These are phyloP conservation scores for Cladosporium sp. DNA, from an alignment of 2,329 filamentous ascomycete genomes.

Conservation along the genomic window DNA sequence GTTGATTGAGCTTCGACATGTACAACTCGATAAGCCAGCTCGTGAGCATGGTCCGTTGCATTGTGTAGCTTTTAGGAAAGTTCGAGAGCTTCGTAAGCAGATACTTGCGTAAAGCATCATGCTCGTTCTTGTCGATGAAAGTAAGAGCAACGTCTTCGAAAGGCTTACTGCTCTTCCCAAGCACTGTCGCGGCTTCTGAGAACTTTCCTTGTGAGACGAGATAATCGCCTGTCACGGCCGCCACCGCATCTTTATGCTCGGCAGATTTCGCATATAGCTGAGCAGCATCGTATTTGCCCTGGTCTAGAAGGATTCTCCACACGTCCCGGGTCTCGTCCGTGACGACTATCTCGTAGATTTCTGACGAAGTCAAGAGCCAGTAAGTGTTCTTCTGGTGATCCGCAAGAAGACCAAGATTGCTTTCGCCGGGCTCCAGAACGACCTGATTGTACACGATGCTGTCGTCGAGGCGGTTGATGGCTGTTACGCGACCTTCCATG, in stretches of 20 bases:
- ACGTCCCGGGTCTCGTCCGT: constrained; percentile 88
- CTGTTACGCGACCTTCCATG: constrained; percentile 77
- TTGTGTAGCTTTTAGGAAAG: constrained; percentile 76
- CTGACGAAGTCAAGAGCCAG: constrained; percentile 87
- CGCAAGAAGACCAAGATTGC: constrained; percentile 75
- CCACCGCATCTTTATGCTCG: constrained; percentile 83
- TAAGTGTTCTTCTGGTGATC: constrained; percentile 95
- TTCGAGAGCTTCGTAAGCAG: constrained; percentile 76
- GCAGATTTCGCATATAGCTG: constrained; percentile 77
- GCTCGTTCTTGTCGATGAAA: constrained; percentile 85
- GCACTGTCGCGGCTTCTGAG: constrained; percentile 80
- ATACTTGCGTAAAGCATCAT: constrained; percentile 87
- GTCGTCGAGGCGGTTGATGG: constrained; percentile 81
- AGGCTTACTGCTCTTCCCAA: constrained; percentile 91
- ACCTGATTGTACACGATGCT: constrained; percentile 82
- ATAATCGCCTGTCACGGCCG: constrained; percentile 86
- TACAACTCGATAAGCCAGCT: constrained; percentile 95
- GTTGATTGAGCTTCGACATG: constrained; percentile 92
- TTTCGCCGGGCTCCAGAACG: constrained; percentile 75
- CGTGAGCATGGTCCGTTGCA: constrained; percentile 94
- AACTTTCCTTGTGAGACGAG: constrained; percentile 78
- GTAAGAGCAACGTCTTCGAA: constrained; percentile 93
- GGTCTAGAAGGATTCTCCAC: constrained; percentile 88
- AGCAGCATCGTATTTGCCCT: constrained; percentile 83
- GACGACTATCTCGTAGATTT: constrained; percentile 91